Base-by-base conservation (phyloP, 1,284 basidiomycete genomes). In the Cutaneotrichosporon cyanovorans region DNA sequence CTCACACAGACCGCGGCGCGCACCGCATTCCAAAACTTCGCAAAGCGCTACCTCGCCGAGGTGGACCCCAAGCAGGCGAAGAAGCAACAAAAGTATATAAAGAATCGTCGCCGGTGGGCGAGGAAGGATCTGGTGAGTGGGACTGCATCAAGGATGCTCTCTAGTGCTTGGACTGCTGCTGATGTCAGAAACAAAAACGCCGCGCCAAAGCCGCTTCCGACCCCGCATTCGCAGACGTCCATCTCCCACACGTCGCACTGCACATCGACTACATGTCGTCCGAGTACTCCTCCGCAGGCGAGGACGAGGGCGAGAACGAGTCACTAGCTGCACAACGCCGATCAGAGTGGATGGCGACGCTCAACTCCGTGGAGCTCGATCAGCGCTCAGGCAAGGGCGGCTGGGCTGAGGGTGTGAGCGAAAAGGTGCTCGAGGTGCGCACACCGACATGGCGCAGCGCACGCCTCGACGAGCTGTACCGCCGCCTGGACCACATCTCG, bases 341-440 rank as follows among this genome's bases (percentile, higher is more conserved):
- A 6, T 14, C 30, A 6, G 45, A 54, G 14, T 50, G 52, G 46
- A 41, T 48, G 18, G 40, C 45, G 6, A 41, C 45, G 19, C 25
- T 54, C 19, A 39, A 37, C 2, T 25, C 42, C 9, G 34, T 43
- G 28, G 21, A 40, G 6, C 45, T 41, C 5, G 47, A 43, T 8
- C 23, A 38, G 18, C 19, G 33, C 30, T 85, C 39, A 78, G 75
- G 74, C 56, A 90, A 92, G 65, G 91, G 90, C 69, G 77, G 72
- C 0, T 61, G 57, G 57, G 58, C 57, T 1, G 53, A 60, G 2
- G 39, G 75, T 72, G 55, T 79, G 71, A 73, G 76, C 47, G 78
- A 79, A 46, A 83, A 81, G 30, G 85, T 86, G 0, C 60, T 88
- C 58, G 87, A 91, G 33, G 90, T 95, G 9, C 57, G 69, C 34